phyloP scores from a whole-genome alignment of 345 rosid species.

The Salix caprea region DNA sequence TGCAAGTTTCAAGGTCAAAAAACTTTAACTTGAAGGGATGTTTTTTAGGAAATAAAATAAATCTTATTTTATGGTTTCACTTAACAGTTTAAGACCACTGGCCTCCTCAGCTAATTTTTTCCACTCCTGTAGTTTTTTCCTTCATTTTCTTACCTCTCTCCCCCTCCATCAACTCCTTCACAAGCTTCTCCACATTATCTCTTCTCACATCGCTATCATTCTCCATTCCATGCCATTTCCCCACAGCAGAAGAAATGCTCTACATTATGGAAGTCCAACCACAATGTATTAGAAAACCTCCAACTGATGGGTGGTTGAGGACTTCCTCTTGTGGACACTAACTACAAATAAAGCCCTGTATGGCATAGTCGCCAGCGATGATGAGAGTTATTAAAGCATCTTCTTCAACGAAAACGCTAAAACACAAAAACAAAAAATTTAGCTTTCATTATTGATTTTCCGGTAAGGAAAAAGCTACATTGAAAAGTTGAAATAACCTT shows the following conservation, averaged over 20 bases:
- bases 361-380: neutral
- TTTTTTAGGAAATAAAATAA: no score
- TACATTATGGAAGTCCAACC: neutral
- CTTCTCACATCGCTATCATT: neutral
- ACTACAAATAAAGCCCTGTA: neutral
- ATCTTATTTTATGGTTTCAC: no score
- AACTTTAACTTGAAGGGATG: no score
- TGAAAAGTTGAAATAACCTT: no score
- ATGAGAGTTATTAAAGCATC: no score
- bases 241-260: neutral
- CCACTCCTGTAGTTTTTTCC: neutral
- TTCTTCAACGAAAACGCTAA: no score
- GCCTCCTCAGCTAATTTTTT: neutral
- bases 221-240: slow-evolving; percentile 3
- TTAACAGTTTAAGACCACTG: neutral
- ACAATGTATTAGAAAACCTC: neutral
- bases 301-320: neutral
- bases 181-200: neutral
- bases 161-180: neutral
- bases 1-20: no score
- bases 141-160: neutral
- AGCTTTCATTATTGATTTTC: no score
- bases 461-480: no score
- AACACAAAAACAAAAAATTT: no score
- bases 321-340: neutral